Conservation (phyloP, 1,284 basidiomycete species). For the Jaminaea rosea region DNA sequence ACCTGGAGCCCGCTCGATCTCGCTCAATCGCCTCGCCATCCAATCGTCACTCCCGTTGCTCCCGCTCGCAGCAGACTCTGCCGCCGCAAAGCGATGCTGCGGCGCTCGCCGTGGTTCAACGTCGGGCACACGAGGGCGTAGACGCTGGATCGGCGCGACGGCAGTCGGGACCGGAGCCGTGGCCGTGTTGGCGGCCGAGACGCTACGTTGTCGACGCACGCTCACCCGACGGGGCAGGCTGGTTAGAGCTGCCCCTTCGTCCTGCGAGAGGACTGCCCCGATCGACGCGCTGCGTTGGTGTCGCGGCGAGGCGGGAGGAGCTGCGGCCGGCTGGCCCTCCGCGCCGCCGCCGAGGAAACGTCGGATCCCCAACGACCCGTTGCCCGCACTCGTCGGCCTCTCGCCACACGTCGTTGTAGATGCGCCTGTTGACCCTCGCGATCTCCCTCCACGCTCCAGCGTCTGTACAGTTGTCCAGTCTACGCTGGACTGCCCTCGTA, state of each 20-base stretch:
- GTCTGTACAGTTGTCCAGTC: too few species aligned
- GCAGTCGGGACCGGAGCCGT: too few species aligned
- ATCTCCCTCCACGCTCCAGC: neutral
- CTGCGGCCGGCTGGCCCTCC: neutral
- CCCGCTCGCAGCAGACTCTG: neutral
- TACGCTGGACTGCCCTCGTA: too few species aligned
- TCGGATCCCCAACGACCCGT: neutral
- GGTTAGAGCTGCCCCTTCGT: too few species aligned
- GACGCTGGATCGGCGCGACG: neutral
- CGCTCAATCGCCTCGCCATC: constrained; percentile 3
- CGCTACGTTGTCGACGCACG: neutral
- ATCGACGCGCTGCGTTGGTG: neutral
- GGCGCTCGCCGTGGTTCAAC: neutral
- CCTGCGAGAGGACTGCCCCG: neutral
- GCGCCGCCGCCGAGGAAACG: neutral
- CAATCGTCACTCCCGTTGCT: constrained; percentile 6
- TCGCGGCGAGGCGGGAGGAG: neutral
- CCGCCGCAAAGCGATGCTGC: neutral
- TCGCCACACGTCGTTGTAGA: neutral
- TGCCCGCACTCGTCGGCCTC: neutral
- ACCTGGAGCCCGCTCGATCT: constrained; percentile 4
- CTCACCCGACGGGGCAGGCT: neutral
- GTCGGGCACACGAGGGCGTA: neutral
- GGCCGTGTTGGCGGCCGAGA: too few species aligned
- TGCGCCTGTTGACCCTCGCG: neutral